Base-by-base conservation (phyloP, 495 filamentous ascomycete genomes). In the Cryomyces antarcticus region DNA sequence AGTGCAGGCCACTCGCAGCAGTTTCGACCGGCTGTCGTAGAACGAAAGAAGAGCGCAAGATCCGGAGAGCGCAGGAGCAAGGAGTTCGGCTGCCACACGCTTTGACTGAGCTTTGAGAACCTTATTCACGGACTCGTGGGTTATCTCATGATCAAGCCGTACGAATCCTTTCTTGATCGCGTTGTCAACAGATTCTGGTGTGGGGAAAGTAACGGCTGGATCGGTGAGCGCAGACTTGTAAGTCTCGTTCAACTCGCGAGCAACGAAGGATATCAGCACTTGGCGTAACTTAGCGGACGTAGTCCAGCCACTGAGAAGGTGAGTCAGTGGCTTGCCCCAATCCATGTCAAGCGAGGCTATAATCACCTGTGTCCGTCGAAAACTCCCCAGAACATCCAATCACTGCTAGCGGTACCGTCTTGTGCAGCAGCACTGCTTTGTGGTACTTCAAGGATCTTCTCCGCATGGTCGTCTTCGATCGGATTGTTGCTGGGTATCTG, bases 331-430 rank as follows among this genome's bases (percentile, higher is more conserved):
- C 7, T 38, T 31, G 7, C 6, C 17, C 28, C 6, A 17, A 38
- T 40, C 7, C 10, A 29, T 2, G 17, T 24, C 17, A 24, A 24
- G 17, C 17, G 17, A 30, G 5, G 10, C 6, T 31, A 42, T 44
- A 70, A 71, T 57, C 61, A 87, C 84, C 82, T 80, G 60, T 97
- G 89, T 1, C 89, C 89, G 57, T 99, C 89, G 61, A 93, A 99
- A 9, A 99, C 86, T 34, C 84, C 88, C 92, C 92, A 99, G 57
- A 99, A 99, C 84, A 95, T 96, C 89, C 89, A 99, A 55, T 99
- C 89, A 46, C 71, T 84, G 37, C 63, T 74, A n/a, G 64, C 41
- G 5, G 63, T 58, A 30, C 69, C 70, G 47, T 68, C 64, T 30
- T 63, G 57, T 29, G 66, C 59, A 7, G 65, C 63, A 17, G 70